Conservation (phyloP, 179 eudicot species). For the Nepenthes alata region DNA sequence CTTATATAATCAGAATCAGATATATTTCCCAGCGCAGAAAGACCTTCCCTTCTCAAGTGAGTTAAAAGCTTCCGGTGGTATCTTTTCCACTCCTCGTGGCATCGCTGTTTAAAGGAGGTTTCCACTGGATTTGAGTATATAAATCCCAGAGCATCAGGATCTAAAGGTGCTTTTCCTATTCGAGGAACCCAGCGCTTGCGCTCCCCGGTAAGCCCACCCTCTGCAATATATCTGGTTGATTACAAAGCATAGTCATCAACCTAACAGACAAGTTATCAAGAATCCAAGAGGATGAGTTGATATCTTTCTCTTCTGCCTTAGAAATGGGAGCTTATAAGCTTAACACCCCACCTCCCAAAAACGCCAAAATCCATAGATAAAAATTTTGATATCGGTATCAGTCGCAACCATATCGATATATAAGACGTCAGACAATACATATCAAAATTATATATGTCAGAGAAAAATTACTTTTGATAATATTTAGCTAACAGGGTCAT, state of each 20-base stretch:
- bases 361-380: no score
- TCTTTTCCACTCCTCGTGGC: constrained; percentile 67
- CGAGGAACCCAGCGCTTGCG: constrained; percentile 98
- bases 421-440: no score
- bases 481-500: no score
- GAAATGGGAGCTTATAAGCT: neutral
- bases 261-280: no score
- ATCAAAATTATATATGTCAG: no score
- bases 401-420: no score
- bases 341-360: neutral
- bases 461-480: no score
- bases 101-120: constrained; percentile 85
- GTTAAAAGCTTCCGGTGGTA: constrained; percentile 69
- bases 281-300: neutral
- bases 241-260: constrained; percentile 12
- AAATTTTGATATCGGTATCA: no score
- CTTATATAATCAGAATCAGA: constrained; percentile 72
- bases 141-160: constrained; percentile 88
- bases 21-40: constrained; percentile 47
- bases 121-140: constrained; percentile 67
- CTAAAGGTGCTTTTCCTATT: constrained; percentile 86
- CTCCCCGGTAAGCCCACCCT: constrained; percentile 96
- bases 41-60: constrained; percentile 70
- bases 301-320: neutral
- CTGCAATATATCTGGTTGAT: constrained; percentile 58